Conservation (phyloP, 139 green algal genomes). For the Picochlorum costavermella region DNA sequence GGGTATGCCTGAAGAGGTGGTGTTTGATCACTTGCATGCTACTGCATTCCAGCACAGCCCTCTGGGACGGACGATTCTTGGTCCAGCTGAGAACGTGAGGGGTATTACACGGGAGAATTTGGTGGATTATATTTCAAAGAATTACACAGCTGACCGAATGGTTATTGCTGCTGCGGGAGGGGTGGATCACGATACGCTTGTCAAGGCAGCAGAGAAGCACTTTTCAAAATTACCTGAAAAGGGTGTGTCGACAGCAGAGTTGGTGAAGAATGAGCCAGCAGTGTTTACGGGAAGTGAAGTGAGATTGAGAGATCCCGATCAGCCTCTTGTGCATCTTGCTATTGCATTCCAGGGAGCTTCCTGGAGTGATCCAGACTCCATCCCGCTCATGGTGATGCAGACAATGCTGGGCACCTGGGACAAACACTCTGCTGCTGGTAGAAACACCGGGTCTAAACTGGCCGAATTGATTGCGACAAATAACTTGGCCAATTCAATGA, state of each 20-base stretch:
- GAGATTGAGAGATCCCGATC: constrained; percentile 84
- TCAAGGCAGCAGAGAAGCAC: constrained; percentile 60
- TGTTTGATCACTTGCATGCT: constrained; percentile 99
- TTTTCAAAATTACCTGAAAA: constrained; percentile 57
- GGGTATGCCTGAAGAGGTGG: constrained; percentile 69
- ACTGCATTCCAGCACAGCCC: constrained; percentile 96
- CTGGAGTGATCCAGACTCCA: constrained; percentile 89
- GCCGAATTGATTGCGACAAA: constrained; percentile 78
- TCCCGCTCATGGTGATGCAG: constrained; percentile 97
- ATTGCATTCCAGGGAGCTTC: constrained; percentile 89
- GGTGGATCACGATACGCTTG: constrained; percentile 90
- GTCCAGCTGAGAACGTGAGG: constrained; percentile 86
- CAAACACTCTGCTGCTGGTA: constrained; percentile 45
- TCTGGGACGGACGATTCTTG: constrained; percentile 93
- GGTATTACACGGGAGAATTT: constrained; percentile 81
- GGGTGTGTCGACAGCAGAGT: constrained; percentile 33
- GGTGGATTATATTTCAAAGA: constrained; percentile 88
- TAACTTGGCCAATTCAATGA: constrained; percentile 77
- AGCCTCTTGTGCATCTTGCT: constrained; percentile 64
- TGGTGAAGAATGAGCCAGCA: constrained; percentile 62
- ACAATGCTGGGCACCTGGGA: constrained; percentile 60
- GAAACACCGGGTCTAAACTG: constrained; percentile 36
- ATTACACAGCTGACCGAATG: constrained; percentile 89
- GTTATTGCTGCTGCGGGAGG: constrained; percentile 80
- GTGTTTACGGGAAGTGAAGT: constrained; percentile 94